Percentiles rank a stretch among this genome's conserved stretches.
Conservation (phyloP, 345 rosid species). For the Boechera retrofracta region DNA sequence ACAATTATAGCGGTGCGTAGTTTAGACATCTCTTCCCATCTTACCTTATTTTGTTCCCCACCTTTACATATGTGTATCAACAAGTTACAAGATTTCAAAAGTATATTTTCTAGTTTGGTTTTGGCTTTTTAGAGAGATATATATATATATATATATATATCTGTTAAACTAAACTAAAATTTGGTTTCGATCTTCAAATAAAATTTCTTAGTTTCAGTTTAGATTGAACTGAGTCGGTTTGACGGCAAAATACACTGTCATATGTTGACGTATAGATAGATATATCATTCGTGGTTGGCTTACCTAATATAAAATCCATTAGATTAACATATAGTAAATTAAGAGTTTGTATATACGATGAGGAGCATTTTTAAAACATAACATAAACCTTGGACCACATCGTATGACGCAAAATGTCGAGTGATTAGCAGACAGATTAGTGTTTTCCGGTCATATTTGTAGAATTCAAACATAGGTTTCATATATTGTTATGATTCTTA, state of each 20-base stretch:
- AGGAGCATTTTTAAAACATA: constrained; percentile 2
- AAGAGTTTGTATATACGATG: constrained; percentile 8
- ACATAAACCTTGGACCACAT: constrained; percentile 28
- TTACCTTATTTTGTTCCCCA: not conserved
- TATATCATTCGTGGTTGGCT: not conserved
- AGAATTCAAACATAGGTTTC: constrained; percentile 34
- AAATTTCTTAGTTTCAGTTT: not conserved
- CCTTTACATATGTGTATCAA: not conserved
- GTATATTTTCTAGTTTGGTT: not conserved
- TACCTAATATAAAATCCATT: constrained; percentile 2
- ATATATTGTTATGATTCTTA: constrained; percentile 7
- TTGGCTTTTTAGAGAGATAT: too few species aligned
- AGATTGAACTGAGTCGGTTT: constrained; percentile 7
- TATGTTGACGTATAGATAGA: not conserved
- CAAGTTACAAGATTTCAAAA: not conserved
- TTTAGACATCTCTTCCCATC: not conserved
- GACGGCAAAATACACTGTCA: not conserved
- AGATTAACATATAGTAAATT: not conserved
- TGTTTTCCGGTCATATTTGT: constrained; percentile 27
- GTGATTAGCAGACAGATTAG: constrained; percentile 33
- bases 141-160: too few species aligned
- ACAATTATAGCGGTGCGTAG: not conserved
- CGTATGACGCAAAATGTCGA: constrained; percentile 32
- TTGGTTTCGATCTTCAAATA: not conserved
- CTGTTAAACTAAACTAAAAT: too few species aligned